A percentile compares a stretch with the other conserved stretches of the same genome.
phyloP scores from a whole-genome alignment of 805 yeast species.

The Gaillardinia entomophila region DNA sequence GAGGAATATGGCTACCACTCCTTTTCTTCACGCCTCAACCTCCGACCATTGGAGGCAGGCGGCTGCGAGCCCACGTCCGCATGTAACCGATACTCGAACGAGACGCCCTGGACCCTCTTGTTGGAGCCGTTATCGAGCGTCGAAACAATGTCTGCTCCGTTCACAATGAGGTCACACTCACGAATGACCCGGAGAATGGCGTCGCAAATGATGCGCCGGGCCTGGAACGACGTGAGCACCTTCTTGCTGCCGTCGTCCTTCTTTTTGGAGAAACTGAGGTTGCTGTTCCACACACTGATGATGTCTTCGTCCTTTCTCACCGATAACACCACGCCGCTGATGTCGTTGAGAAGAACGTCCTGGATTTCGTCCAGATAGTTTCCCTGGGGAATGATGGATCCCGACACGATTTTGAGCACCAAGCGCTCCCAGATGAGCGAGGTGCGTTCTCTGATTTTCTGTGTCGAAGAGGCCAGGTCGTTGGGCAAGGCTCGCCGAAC shows the following conservation, averaged over 20 bases:
- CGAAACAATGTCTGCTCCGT: constrained; percentile 27
- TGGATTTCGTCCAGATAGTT: constrained; percentile 26
- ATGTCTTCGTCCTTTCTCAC: constrained; percentile 56
- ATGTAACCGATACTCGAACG: constrained; percentile 44
- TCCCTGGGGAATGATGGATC: constrained; percentile 39
- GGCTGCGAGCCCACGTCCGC: constrained; percentile 27
- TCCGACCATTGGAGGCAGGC: too few relatives aligned
- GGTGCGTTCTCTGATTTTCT: constrained; percentile 26
- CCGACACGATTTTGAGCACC: constrained; percentile 46
- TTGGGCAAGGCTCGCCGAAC: constrained; percentile 22
- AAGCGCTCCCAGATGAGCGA: constrained; percentile 52
- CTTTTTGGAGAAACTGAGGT: constrained; percentile 26
- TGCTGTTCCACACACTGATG: constrained; percentile 58
- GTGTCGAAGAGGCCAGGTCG: constrained; percentile 6
- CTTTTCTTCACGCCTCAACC: too few relatives aligned
- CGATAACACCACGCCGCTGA: constrained; percentile 56
- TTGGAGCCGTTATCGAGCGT: constrained; percentile 28
- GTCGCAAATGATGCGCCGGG: constrained; percentile 42
- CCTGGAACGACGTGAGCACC: constrained; percentile 37
- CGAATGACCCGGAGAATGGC: constrained; percentile 40
- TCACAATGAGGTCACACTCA: constrained; percentile 41
- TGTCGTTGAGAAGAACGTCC: constrained; percentile 40
- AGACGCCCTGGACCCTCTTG: constrained; percentile 40
- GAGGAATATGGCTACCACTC: too few relatives aligned
- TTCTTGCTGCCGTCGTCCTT: constrained; percentile 7